Percentiles rank a stretch among this genome's conserved stretches.
These are phyloP conservation scores for Begonia fuchsioides DNA, from an alignment of 306 rosid species.

Conservation along the genomic window DNA sequence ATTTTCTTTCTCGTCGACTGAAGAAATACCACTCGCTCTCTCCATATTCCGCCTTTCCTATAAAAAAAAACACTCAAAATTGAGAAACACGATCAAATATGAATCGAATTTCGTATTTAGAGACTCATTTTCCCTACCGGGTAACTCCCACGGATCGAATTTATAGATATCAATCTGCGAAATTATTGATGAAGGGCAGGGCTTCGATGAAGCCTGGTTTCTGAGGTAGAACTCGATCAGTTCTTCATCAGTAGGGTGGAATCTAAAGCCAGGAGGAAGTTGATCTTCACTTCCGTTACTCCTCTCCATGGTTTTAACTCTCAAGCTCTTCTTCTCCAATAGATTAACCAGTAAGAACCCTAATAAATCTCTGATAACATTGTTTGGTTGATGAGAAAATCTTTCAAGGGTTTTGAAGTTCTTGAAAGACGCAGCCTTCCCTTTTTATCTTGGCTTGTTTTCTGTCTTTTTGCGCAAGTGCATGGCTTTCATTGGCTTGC, in stretches of 20 bases:
- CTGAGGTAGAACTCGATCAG: constrained; percentile 56
- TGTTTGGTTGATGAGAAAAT: not conserved
- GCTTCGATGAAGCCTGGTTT: constrained; percentile 71
- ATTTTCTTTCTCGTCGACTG: constrained; percentile 71
- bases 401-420: not conserved
- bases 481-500: not conserved
- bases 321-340: not conserved
- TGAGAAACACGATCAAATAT: not conserved
- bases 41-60: constrained; percentile 60
- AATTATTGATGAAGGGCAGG: constrained; percentile 73
- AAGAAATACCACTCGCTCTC: constrained; percentile 86
- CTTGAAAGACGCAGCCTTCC: not conserved
- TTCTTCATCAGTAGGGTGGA: constrained; percentile 91
- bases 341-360: not conserved
- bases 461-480: not conserved
- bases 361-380: not conserved
- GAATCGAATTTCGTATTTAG: not conserved
- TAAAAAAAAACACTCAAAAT: constrained; percentile 9
- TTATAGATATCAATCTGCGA: constrained; percentile 82
- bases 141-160: constrained; percentile 84
- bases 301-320: not conserved
- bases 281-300: constrained; percentile 24
- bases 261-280: constrained; percentile 88
- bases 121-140: constrained; percentile 28
- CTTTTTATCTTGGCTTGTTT: not conserved